phyloP scores from a whole-genome alignment of 1,139 yeast genomes.

The Candida gigantensis region DNA sequence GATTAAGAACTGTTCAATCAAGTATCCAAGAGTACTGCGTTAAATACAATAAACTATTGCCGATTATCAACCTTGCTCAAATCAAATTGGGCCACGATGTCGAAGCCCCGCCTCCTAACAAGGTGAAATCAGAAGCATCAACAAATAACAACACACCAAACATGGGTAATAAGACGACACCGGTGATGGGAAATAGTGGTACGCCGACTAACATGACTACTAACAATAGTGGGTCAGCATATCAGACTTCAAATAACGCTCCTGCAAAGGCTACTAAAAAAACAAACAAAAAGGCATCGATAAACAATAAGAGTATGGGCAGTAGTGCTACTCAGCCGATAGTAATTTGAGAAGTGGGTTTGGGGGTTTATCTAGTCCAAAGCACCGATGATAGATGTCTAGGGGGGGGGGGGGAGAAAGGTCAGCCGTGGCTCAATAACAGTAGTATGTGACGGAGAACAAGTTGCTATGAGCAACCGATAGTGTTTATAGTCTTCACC shows the following conservation, averaged over 20 bases:
- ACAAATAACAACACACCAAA: conserved; percentile 14
- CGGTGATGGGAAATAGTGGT: conserved; percentile 7
- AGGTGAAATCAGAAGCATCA: conserved; percentile 8
- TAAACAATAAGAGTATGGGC: conserved; percentile 9
- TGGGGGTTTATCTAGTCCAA: too few species aligned
- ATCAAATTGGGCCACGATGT: conserved; percentile 50
- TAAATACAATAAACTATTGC: conserved; percentile 47
- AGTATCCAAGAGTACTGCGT: conserved; percentile 45
- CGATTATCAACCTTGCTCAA: conserved; percentile 53
- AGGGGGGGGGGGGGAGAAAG: too few species aligned
- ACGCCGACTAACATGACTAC: conserved; percentile 4
- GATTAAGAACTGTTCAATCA: conserved; percentile 36
- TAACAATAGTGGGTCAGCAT: not conserved
- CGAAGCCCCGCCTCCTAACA: conserved; percentile 28
- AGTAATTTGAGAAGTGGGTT: conserved; percentile 4
- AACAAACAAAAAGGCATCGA: conserved; percentile 7
- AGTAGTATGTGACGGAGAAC: too few species aligned
- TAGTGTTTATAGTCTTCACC: too few species aligned
- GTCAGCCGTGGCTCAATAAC: too few species aligned
- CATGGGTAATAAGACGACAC: conserved; percentile 10
- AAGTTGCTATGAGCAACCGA: too few species aligned
- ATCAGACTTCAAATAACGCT: conserved; percentile 4
- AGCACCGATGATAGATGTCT: not conserved
- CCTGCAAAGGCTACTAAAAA: conserved; percentile 6
- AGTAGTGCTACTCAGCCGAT: conserved; percentile 11